Base-by-base conservation (phyloP, 495 filamentous ascomycete genomes). In the Staphylotrichum longicolle region DNA sequence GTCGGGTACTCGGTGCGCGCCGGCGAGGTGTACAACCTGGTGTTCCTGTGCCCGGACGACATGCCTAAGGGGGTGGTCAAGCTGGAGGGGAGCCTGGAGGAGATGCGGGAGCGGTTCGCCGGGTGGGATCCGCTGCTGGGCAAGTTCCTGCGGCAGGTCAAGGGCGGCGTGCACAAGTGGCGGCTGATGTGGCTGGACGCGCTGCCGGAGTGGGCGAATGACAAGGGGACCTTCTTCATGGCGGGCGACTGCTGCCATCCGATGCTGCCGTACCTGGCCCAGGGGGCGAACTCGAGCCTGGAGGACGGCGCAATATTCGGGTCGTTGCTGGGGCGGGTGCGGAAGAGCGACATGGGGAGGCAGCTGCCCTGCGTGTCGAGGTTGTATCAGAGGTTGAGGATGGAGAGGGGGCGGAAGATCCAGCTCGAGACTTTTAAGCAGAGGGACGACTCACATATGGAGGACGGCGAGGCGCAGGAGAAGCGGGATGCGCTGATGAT, bases 191-290 rank as follows among this genome's bases (percentile, higher is more conserved):
- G 72, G 73, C 60, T 75, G 7, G 70, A 75, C n/a, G 59, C 72
- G 32, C 57, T 77, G 46, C 68, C 71, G 5, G 45, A 70, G 34
- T 81, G 78, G 78, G 72, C 75, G 10, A 73, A 75, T 51, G 39
- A 71, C 9, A 45, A 71, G 55, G 75, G 75, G 0, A 75, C 68
- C 3, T 77, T 79, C 56, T 66, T 76, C 49, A 74, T 80, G 69
- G 75, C 74, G 46, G 85, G 86, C 8, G 86, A 88, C 60, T 78
- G 83, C 54, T 88, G 85, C 58, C 86, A 89, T 61, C 85, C 86
- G 9, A 88, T 87, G 77, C 77, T 89, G 15, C 86, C 86, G 14
- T 88, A 89, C 59, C 75, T 88, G 9, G 85, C 86, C 1, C 86
- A 89, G 59, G 78, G 79, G 0, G 83, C 82, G 41, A 83, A 83